phyloP scores from a whole-genome alignment of 164 flowering plant genomes.

The Annona squamosa region DNA sequence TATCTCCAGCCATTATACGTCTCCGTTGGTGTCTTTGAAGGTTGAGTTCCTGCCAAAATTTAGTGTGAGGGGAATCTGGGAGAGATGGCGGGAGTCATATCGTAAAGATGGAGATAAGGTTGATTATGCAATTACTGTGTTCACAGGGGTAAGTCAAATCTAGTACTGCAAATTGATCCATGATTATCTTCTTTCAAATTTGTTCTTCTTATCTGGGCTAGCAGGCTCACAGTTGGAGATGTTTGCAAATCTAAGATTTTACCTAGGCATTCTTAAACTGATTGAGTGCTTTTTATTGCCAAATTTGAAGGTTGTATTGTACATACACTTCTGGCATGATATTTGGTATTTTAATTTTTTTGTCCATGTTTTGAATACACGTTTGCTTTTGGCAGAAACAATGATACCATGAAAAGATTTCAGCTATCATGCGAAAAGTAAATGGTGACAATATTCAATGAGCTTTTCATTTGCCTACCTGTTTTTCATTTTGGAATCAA shows the following conservation, averaged over 20 bases:
- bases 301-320: not conserved
- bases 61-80: constrained; percentile 97
- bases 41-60: constrained; percentile 97
- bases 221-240: not conserved
- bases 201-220: no score
- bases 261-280: not conserved
- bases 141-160: constrained; percentile 80
- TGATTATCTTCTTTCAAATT: not conserved
- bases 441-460: not conserved
- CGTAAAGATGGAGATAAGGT: constrained; percentile 52
- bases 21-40: constrained; percentile 36
- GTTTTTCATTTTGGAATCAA: not conserved
- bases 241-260: not conserved
- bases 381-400: not conserved
- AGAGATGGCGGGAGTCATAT: constrained; percentile 96
- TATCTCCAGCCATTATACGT: constrained; percentile 6
- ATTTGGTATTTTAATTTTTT: not conserved
- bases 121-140: constrained; percentile 72
- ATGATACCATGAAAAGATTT: not conserved
- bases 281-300: not conserved
- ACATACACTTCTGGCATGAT: not conserved
- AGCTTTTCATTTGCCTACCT: not conserved
- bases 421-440: not conserved
- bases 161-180: not conserved
- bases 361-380: not conserved